phyloP scores from a whole-genome alignment of 2,329 filamentous ascomycete species.

The Fusarium austroafricanum region DNA sequence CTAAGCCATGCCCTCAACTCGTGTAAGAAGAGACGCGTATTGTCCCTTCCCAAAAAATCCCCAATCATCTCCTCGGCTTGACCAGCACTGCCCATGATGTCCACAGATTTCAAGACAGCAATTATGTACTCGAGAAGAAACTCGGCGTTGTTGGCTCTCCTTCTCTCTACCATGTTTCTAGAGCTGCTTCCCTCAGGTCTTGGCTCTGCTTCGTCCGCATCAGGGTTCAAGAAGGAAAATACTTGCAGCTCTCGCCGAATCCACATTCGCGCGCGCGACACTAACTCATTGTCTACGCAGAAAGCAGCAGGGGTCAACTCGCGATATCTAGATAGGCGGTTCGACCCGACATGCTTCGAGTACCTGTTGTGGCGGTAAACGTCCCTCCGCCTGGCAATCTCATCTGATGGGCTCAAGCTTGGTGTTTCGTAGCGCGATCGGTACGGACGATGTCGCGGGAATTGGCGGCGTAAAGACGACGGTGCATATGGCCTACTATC shows the following conservation, averaged over 20 bases:
- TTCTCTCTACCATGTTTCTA: constrained; percentile 36
- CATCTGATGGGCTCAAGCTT: constrained; percentile 20
- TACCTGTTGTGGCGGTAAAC: constrained; percentile 80
- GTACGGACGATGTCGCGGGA: constrained; percentile 5
- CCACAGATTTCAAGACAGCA: constrained; percentile 83
- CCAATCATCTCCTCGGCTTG: constrained; percentile 82
- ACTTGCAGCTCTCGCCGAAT: constrained; percentile 86
- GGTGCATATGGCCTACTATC: constrained; percentile 10
- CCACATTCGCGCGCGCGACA: constrained; percentile 83
- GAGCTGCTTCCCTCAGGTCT: constrained; percentile 3
- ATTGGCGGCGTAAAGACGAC: neutral
- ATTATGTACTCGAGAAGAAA: constrained; percentile 89
- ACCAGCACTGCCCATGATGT: constrained; percentile 81
- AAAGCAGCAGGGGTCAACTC: constrained; percentile 78
- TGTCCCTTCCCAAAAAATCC: constrained; percentile 80
- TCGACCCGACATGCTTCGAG: constrained; percentile 85
- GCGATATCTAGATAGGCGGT: constrained; percentile 79
- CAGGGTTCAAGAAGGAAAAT: constrained; percentile 74
- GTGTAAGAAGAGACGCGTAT: constrained; percentile 82
- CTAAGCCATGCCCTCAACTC: constrained; percentile 85
- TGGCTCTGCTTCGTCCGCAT: constrained; percentile 36
- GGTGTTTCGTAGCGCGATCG: constrained; percentile 15
- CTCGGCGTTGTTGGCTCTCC: constrained; percentile 76
- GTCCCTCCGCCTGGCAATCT: constrained; percentile 67
- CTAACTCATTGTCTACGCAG: constrained; percentile 71